Evolutionary conservation across 345 rosid genomes (phyloP).

Genomic region (Syzygium grande): DNA sequence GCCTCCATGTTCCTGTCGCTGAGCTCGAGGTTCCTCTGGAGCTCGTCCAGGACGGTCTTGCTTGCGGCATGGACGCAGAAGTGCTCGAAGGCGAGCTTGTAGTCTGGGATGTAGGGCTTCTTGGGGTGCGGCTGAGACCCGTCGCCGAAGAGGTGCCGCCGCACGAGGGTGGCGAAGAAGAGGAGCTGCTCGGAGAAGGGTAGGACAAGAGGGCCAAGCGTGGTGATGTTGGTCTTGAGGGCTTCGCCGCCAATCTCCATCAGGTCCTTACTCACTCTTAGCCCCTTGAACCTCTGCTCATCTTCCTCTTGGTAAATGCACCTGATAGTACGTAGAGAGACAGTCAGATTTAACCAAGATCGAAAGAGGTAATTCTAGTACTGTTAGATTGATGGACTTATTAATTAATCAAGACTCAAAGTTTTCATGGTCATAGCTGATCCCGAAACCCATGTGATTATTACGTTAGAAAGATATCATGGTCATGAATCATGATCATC

Average conservation of each 20-base stretch:
- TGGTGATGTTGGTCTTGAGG: conserved; percentile 90
- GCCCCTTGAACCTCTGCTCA: conserved; percentile 60
- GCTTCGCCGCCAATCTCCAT: conserved; percentile 92
- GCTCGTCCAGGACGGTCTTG: conserved; percentile 78
- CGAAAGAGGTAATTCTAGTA: background rate
- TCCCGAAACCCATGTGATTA: background rate
- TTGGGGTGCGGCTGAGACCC: conserved; percentile 7
- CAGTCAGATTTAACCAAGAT: background rate
- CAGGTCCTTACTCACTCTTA: conserved; percentile 71
- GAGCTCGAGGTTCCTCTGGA: conserved; percentile 73
- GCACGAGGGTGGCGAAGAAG: conserved; percentile 58
- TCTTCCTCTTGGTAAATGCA: conserved; percentile 88
- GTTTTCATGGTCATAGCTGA: background rate
- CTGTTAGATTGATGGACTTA: background rate
- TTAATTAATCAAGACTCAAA: background rate
- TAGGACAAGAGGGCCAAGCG: conserved; percentile 81
- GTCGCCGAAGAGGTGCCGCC: conserved; percentile 32
- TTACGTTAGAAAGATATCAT: background rate
- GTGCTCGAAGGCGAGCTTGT: conserved; percentile 93
- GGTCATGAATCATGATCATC: background rate
- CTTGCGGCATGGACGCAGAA: conserved; percentile 86
- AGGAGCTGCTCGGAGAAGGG: conserved; percentile 94
- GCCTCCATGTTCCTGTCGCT: conserved; percentile 78
- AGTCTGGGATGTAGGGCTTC: conserved; percentile 90
- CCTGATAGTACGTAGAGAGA: conserved; percentile 20